These are phyloP conservation scores for Camellia granthamiana DNA, from an alignment of 148 eudicot genomes.

Conservation along the genomic window DNA sequence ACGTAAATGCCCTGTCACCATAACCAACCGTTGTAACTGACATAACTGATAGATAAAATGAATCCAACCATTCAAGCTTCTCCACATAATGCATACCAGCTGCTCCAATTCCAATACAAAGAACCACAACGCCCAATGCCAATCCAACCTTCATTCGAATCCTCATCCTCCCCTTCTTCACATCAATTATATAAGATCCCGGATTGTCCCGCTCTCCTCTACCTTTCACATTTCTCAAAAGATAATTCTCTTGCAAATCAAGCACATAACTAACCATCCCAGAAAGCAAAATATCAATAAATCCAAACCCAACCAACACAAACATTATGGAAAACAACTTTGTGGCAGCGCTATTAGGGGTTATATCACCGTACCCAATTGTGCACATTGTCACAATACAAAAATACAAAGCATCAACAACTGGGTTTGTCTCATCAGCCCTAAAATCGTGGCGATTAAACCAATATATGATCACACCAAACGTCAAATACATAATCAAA, in stretches of 20 bases:
- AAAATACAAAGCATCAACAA: slow-evolving; percentile 93
- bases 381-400: slow-evolving; percentile 99
- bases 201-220: slow-evolving; percentile 34
- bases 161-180: slow-evolving; percentile 97
- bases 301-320: slow-evolving; percentile 93
- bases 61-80: slow-evolving; percentile 74
- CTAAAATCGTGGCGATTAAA: slow-evolving; percentile 44
- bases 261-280: slow-evolving; percentile 93
- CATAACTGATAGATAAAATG: slow-evolving; percentile 90
- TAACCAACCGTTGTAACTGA: slow-evolving; percentile 97
- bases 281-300: slow-evolving; percentile 81
- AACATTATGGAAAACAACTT: slow-evolving; percentile 79
- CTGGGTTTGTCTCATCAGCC: slow-evolving; percentile 67
- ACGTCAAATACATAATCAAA: slow-evolving; percentile 59
- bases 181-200: slow-evolving; percentile 59
- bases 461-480: slow-evolving; percentile 72
- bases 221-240: slow-evolving; percentile 58
- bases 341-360: slow-evolving; percentile 66
- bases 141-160: slow-evolving; percentile 88
- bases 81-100: slow-evolving; percentile 75
- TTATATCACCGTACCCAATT: slow-evolving; percentile 97
- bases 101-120: slow-evolving; percentile 84
- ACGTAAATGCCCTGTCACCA: slow-evolving; percentile 79
- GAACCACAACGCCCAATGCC: slow-evolving; percentile 87
- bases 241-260: slow-evolving; percentile 86